phyloP scores from a whole-genome alignment of 2,329 filamentous ascomycete genomes.

The Coleophoma crateriformis region DNA sequence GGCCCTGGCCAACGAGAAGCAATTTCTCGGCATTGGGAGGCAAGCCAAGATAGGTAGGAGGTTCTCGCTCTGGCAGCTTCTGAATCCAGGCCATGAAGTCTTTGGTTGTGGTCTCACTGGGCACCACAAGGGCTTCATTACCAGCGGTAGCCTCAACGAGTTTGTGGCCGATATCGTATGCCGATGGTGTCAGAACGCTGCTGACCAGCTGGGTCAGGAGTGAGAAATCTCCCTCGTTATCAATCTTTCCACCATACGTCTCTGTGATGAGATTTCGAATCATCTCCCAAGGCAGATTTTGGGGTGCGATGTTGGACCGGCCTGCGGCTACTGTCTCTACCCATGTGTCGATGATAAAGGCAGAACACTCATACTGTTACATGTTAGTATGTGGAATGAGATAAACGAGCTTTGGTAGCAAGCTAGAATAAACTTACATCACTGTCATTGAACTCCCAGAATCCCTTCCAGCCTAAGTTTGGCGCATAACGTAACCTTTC shows the following conservation, averaged over 20 bases:
- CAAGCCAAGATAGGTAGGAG: conserved; percentile 88
- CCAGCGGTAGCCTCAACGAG: conserved; percentile 60
- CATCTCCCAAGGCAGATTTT: conserved; percentile 96
- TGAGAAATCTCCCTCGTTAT: conserved; percentile 79
- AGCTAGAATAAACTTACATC: conserved; percentile 64
- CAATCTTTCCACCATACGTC: conserved; percentile 97
- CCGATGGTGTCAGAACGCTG: conserved; percentile 74
- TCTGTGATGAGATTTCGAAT: conserved; percentile 85
- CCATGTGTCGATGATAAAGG: conserved; percentile 94
- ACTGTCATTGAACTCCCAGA: conserved; percentile 99
- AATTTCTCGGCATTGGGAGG: conserved; percentile 97
- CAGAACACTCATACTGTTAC: conserved; percentile 86
- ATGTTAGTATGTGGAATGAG: conserved; percentile 53
- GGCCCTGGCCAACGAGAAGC: conserved; percentile 80
- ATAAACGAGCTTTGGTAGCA: no score
- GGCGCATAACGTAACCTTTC: conserved; percentile 93
- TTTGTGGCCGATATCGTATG: conserved; percentile 89
- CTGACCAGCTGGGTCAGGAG: conserved; percentile 69
- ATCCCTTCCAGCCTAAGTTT: conserved; percentile 92
- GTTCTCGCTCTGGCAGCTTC: conserved; percentile 86
- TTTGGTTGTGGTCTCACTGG: conserved; percentile 72
- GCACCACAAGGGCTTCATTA: conserved; percentile 62
- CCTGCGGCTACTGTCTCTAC: conserved; percentile 76
- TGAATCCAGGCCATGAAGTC: conserved; percentile 93
- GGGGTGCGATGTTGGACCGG: conserved; percentile 86